Percentiles rank a stretch among this genome's conserved stretches.
Evolutionary conservation across 73 alveolate genomes (phyloP).

Genomic region (Stentor coeruleus): DNA sequence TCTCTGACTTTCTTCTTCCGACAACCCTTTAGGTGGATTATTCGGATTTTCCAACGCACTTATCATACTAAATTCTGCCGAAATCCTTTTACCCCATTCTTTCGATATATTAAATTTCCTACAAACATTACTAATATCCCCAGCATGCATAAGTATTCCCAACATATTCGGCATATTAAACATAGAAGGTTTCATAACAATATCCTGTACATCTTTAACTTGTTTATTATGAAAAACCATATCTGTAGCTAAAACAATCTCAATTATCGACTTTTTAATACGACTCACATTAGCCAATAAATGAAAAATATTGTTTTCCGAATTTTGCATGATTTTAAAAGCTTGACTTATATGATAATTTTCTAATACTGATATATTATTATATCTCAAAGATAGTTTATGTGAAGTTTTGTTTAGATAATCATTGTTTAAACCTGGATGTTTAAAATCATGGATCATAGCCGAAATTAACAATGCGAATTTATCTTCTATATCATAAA

Average conservation of each 20-base stretch:
- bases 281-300: slow-evolving; percentile 49
- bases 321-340: slow-evolving; percentile 58
- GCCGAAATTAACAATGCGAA: not conserved
- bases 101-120: too few species aligned
- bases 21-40: too few species aligned
- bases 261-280: slow-evolving; percentile 53
- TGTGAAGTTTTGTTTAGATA: slow-evolving; percentile 59
- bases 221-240: not conserved
- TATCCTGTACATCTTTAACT: too few species aligned
- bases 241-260: slow-evolving; percentile 60
- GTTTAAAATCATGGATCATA: slow-evolving; percentile 76
- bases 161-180: too few species aligned
- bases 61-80: too few species aligned
- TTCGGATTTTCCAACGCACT: too few species aligned
- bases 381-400: slow-evolving; percentile 71
- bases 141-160: too few species aligned
- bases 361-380: slow-evolving; percentile 85
- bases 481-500: not conserved
- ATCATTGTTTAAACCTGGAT: slow-evolving; percentile 72
- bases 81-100: too few species aligned
- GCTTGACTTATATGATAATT: slow-evolving; percentile 82
- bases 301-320: slow-evolving; percentile 6
- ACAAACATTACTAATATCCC: too few species aligned
- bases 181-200: too few species aligned
- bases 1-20: too few species aligned